Percentiles rank a stretch among this genome's conserved stretches.
Evolutionary conservation across 2,329 filamentous ascomycete species (phyloP).

Genomic region (Tolypocladium album): DNA sequence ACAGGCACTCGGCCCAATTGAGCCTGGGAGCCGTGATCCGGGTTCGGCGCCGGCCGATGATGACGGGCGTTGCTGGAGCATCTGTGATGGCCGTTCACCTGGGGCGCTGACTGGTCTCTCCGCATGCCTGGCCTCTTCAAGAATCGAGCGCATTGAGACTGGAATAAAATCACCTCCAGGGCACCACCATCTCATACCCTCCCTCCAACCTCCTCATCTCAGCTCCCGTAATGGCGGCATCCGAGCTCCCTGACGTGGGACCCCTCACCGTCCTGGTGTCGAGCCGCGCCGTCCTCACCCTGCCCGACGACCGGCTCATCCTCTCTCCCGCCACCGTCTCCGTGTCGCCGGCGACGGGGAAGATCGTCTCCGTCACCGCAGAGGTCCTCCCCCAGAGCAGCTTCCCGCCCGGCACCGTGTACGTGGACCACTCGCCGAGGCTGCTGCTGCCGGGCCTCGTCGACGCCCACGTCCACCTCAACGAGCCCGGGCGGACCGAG

Average conservation of each 20-base stretch:
- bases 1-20: neutral
- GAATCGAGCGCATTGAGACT: neutral
- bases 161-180: neutral
- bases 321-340: slow-evolving; percentile 76
- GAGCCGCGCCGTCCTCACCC: slow-evolving; percentile 69
- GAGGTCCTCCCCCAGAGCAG: slow-evolving; percentile 61
- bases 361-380: slow-evolving; percentile 67
- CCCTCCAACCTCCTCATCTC: neutral
- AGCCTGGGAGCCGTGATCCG: neutral
- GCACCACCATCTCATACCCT: neutral
- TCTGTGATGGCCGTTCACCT: neutral
- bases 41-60: slow-evolving; percentile 4
- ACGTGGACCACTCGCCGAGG: slow-evolving; percentile 75
- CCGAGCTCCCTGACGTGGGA: slow-evolving; percentile 14
- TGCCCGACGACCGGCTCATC: slow-evolving; percentile 47
- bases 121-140: neutral
- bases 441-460: slow-evolving; percentile 85
- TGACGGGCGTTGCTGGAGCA: slow-evolving; percentile 3
- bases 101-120: no score
- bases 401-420: slow-evolving; percentile 63
- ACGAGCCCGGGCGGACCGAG: slow-evolving; percentile 92
- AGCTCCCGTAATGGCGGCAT: neutral
- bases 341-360: slow-evolving; percentile 68
- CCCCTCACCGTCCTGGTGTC: slow-evolving; percentile 69
- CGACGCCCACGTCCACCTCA: slow-evolving; percentile 94